phyloP scores from a whole-genome alignment of 2,329 filamentous ascomycete genomes.

The Fusarium heterosporum region DNA sequence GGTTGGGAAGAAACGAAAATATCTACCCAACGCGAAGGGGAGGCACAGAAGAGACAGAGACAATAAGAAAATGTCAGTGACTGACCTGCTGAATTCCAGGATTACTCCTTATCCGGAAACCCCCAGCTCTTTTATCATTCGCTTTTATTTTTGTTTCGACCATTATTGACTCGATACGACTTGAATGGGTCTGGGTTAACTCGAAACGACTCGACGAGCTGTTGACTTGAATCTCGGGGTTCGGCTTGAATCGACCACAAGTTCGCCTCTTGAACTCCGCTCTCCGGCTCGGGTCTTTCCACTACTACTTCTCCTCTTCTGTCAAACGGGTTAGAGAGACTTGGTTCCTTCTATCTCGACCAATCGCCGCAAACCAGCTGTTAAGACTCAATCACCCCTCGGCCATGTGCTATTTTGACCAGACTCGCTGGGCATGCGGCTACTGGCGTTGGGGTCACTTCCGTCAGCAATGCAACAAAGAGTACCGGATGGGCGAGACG shows the following conservation, averaged over 20 bases:
- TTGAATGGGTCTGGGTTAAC: constrained; percentile 9
- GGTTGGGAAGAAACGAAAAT: constrained; percentile 16
- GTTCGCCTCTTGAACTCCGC: constrained; percentile 35
- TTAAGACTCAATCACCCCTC: constrained; percentile 35
- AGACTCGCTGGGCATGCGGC: constrained; percentile 84
- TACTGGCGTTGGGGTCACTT: constrained; percentile 97
- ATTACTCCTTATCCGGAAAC: constrained; percentile 11
- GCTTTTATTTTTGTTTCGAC: constrained; percentile 4
- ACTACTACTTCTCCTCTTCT: constrained; percentile 35
- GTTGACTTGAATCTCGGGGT: constrained; percentile 27
- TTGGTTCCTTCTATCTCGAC: constrained; percentile 9
- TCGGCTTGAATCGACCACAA: constrained; percentile 35
- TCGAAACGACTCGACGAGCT: constrained; percentile 22
- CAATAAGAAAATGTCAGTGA: constrained; percentile 13
- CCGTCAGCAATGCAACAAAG: constrained; percentile 90
- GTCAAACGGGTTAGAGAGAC: constrained; percentile 22
- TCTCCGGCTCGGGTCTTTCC: constrained; percentile 30
- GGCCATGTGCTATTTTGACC: constrained; percentile 95
- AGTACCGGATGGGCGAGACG: constrained; percentile 95
- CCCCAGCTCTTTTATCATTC: constrained; percentile 25
- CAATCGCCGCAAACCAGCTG: constrained; percentile 23
- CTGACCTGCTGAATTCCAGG: constrained; percentile 31
- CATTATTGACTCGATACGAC: constrained; percentile 12
- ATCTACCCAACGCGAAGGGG: constrained; percentile 8
- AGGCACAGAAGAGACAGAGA: constrained; percentile 11